Evolutionary conservation across 192 early-diverging fungal species (phyloP).

Genomic region (Coemansia sp.): DNA sequence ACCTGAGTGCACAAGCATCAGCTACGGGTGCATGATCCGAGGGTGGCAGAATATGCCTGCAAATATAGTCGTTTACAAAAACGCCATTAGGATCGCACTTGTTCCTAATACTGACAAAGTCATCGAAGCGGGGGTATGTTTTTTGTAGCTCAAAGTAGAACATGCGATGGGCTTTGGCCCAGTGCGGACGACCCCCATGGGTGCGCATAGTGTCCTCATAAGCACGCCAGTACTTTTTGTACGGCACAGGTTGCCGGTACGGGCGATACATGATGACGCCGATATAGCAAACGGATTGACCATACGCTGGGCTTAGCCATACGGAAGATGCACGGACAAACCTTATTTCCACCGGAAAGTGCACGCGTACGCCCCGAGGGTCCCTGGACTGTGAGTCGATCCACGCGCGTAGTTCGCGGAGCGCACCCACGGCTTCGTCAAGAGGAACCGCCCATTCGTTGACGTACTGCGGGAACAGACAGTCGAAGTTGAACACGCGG

Average conservation of each 20-base stretch:
- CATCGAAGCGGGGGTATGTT: conserved; percentile 64
- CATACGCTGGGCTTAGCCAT: conserved; percentile 71
- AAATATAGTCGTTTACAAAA: conserved; percentile 73
- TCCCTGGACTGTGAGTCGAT: conserved; percentile 46
- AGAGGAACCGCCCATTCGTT: conserved; percentile 78
- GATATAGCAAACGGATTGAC: conserved; percentile 65
- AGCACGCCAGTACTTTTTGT: conserved; percentile 68
- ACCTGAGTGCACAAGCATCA: neutral
- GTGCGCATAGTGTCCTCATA: conserved; percentile 73
- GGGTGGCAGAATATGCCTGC: conserved; percentile 58
- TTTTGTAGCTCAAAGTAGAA: conserved; percentile 51
- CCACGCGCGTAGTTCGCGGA: conserved; percentile 58
- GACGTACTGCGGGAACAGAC: conserved; percentile 69
- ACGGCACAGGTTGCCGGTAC: conserved; percentile 64
- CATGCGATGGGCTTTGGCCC: conserved; percentile 75
- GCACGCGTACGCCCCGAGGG: conserved; percentile 56
- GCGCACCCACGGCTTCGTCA: conserved; percentile 57
- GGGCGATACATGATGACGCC: conserved; percentile 77
- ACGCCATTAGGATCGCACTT: conserved; percentile 66
- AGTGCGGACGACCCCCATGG: conserved; percentile 68
- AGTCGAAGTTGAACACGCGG: conserved; percentile 70
- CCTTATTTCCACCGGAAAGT: conserved; percentile 73
- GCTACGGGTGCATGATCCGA: conserved; percentile 2
- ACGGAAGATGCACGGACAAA: conserved; percentile 58
- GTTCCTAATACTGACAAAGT: conserved; percentile 58